Evolutionary conservation across 352 stramenopile genomes (phyloP).

Genomic region (Pelagophyceae sp.): DNA sequence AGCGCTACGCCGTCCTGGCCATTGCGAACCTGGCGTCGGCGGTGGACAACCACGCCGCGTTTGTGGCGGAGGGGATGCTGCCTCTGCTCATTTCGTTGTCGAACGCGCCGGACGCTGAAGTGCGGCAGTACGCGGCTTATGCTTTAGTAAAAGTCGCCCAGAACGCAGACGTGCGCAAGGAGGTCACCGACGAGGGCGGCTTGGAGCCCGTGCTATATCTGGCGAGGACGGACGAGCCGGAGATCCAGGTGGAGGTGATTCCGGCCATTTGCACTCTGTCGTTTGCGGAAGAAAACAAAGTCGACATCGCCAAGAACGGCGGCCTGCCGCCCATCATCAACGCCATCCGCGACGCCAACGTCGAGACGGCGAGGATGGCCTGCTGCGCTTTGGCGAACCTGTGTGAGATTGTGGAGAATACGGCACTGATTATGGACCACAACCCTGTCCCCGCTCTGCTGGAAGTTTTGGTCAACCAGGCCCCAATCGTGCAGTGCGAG

Average conservation of each 20-base stretch:
- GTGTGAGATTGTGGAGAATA: slow-evolving; percentile 82
- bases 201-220: slow-evolving; percentile 91
- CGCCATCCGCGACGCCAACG: slow-evolving; percentile 56
- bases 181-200: slow-evolving; percentile 84
- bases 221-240: slow-evolving; percentile 72
- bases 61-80: slow-evolving; percentile 84
- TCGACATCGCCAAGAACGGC: slow-evolving; percentile 83
- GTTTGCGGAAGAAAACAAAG: slow-evolving; percentile 75
- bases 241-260: slow-evolving; percentile 74
- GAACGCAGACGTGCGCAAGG: slow-evolving; percentile 82
- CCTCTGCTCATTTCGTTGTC: slow-evolving; percentile 85
- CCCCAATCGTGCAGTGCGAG: slow-evolving; percentile 75
- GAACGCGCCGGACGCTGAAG: slow-evolving; percentile 79
- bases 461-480: slow-evolving; percentile 58
- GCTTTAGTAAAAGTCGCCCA: slow-evolving; percentile 85
- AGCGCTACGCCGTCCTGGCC: slow-evolving; percentile 78
- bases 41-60: slow-evolving; percentile 79
- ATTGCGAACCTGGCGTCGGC: slow-evolving; percentile 86
- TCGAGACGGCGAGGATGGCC: slow-evolving; percentile 73
- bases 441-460: slow-evolving; percentile 73
- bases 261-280: slow-evolving; percentile 41
- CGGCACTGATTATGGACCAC: slow-evolving; percentile 72
- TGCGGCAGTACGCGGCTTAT: slow-evolving; percentile 88
- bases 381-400: slow-evolving; percentile 89
- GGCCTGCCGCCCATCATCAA: slow-evolving; percentile 73